Conservation (phyloP, 2,329 filamentous ascomycete genomes). For the Lojkania enalia region DNA sequence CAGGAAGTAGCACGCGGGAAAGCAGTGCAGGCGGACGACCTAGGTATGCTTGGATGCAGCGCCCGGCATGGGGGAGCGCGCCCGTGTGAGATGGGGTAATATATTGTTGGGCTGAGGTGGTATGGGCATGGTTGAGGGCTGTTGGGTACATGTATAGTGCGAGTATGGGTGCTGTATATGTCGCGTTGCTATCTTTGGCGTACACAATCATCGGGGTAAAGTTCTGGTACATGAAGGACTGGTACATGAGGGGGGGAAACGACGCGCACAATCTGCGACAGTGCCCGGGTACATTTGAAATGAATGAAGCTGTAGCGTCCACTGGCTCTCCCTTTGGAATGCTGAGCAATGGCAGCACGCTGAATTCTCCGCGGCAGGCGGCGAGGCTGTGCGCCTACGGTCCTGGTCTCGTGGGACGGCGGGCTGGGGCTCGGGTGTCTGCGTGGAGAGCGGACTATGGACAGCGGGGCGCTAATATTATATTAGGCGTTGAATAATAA, state of each 20-base stretch:
- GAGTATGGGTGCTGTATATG: conserved; percentile 11
- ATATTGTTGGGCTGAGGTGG: conserved; percentile 23
- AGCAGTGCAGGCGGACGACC: conserved; percentile 9
- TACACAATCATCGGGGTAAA: conserved; percentile 2
- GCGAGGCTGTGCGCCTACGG: too few relatives aligned
- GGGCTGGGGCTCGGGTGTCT: too few relatives aligned
- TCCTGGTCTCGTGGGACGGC: too few relatives aligned
- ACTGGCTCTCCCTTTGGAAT: neutral
- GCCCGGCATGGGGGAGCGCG: conserved; percentile 8
- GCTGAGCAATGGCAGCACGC: neutral
- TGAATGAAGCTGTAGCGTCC: neutral
- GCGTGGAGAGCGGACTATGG: conserved; percentile 7
- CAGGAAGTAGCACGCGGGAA: conserved; percentile 5
- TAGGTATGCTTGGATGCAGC: conserved; percentile 13
- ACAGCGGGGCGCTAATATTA: conserved; percentile 5
- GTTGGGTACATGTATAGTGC: conserved; percentile 24
- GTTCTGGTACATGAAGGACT: conserved; percentile 1
- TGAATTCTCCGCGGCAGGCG: too few relatives aligned
- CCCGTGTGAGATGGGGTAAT: conserved; percentile 16
- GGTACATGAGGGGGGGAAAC: neutral
- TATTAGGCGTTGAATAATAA: conserved; percentile 1
- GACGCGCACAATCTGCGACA: neutral
- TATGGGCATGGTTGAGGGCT: conserved; percentile 15
- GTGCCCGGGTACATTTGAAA: neutral
- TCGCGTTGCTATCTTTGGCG: conserved; percentile 16